phyloP scores from a whole-genome alignment of 768 basidiomycete species.

The Rhodotorula toruloides region DNA sequence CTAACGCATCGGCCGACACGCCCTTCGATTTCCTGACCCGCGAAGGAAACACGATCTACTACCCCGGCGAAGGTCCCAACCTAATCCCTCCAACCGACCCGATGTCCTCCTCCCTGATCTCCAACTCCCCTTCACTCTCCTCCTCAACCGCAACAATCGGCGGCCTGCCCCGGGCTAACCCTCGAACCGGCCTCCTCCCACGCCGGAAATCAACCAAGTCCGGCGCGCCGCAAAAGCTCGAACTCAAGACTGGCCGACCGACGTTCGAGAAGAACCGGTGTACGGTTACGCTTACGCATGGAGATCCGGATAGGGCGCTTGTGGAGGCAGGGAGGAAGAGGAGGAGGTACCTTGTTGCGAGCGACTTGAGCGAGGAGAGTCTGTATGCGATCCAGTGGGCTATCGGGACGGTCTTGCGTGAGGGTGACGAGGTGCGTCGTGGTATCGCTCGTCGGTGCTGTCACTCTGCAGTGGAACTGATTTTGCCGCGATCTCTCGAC shows the following conservation, averaged over 20 bases:
- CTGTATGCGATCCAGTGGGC: conserved; percentile 93
- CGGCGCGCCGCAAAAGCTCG: neutral
- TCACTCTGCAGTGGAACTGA: neutral
- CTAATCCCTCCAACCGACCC: conserved; percentile 20
- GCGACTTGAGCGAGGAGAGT: conserved; percentile 90
- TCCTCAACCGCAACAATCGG: neutral
- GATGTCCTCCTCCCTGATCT: neutral
- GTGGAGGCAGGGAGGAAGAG: conserved; percentile 52
- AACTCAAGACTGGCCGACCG: conserved; percentile 53
- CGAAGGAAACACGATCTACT: conserved; percentile 25
- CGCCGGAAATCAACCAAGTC: conserved; percentile 27
- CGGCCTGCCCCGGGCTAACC: conserved; percentile 18
- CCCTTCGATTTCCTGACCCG: conserved; percentile 25
- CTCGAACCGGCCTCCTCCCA: conserved; percentile 12
- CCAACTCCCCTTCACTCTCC: neutral
- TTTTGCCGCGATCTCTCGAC: neutral
- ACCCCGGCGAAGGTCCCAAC: conserved; percentile 38
- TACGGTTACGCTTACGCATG: conserved; percentile 81
- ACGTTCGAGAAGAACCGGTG: conserved; percentile 85
- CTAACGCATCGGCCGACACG: conserved; percentile 33
- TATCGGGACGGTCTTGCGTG: conserved; percentile 16
- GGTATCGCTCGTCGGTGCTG: too few species aligned
- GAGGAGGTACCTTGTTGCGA: conserved; percentile 76
- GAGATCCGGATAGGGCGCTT: conserved; percentile 34
- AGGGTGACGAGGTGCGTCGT: conserved; percentile 60